Evolutionary conservation across 495 filamentous ascomycete genomes (phyloP).

Genomic region (Penicillium crystallinum): DNA sequence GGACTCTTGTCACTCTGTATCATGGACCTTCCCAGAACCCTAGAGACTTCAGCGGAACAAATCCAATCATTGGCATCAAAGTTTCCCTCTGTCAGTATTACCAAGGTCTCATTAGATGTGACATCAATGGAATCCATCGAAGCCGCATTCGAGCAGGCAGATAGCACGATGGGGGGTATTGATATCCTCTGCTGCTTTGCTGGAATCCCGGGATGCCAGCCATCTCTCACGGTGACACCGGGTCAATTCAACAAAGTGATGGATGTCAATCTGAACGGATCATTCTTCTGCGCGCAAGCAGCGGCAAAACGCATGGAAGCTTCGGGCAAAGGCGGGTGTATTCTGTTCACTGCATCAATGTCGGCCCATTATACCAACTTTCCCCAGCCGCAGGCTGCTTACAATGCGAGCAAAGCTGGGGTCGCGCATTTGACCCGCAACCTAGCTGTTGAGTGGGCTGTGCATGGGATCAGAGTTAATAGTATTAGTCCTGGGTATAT

Average conservation of each 20-base stretch:
- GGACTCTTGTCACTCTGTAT: slow-evolving; percentile 56
- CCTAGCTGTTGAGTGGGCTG: slow-evolving; percentile 63
- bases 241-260: slow-evolving; percentile 54
- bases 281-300: slow-evolving; percentile 64
- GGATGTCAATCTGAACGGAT: slow-evolving; percentile 65
- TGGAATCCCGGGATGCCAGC: slow-evolving; percentile 57
- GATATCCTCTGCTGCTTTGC: slow-evolving; percentile 61
- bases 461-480: slow-evolving; percentile 62
- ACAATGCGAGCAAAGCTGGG: slow-evolving; percentile 66
- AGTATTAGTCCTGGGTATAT: slow-evolving; percentile 71
- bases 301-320: slow-evolving; percentile 51
- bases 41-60: slow-evolving; percentile 32
- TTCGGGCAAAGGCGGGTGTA: slow-evolving; percentile 51
- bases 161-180: slow-evolving; percentile 46
- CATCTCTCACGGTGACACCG: slow-evolving; percentile 50
- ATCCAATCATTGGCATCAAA: slow-evolving; percentile 40
- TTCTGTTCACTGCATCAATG: slow-evolving; percentile 63
- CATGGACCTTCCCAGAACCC: slow-evolving; percentile 50
- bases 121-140: slow-evolving; percentile 48
- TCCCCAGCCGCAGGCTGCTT: slow-evolving; percentile 63
- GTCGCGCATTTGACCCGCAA: slow-evolving; percentile 53
- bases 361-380: slow-evolving; percentile 63
- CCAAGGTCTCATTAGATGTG: slow-evolving; percentile 51
- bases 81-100: slow-evolving; percentile 51
- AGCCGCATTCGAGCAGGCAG: slow-evolving; percentile 33